Conservation (phyloP, 805 yeast genomes). For the Yamadazyma olivae region DNA sequence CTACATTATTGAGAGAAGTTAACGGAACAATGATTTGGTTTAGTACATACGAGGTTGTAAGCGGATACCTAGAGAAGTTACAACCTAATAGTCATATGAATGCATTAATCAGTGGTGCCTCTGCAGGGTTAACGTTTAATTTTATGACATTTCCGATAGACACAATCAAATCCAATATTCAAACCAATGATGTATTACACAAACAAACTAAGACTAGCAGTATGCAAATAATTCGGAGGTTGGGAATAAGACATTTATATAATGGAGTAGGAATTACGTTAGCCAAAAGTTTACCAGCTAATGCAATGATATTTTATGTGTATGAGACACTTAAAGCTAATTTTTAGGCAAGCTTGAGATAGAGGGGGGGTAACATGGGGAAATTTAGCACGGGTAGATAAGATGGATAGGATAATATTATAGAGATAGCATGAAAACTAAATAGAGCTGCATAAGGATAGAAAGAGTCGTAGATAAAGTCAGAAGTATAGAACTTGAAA, state of each 20-base stretch:
- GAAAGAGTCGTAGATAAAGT: too few relatives aligned
- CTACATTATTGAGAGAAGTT: constrained; percentile 78
- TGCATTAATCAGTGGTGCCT: constrained; percentile 73
- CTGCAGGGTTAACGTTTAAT: constrained; percentile 83
- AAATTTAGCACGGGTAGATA: too few relatives aligned
- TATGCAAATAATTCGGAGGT: constrained; percentile 29
- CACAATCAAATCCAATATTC: constrained; percentile 84
- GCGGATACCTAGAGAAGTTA: constrained; percentile 29
- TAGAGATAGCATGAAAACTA: too few relatives aligned
- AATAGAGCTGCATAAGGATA: too few relatives aligned
- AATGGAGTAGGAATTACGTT: constrained; percentile 84
- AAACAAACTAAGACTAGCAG: constrained; percentile 2
- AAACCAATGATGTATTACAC: constrained; percentile 46
- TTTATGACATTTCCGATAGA: constrained; percentile 84
- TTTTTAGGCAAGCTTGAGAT: too few relatives aligned
- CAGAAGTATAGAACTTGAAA: too few relatives aligned
- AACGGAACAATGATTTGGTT: constrained; percentile 95
- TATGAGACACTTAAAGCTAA: constrained; percentile 60
- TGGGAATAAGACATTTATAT: constrained; percentile 71
- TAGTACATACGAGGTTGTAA: constrained; percentile 72
- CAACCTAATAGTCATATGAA: constrained; percentile 44
- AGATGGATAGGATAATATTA: too few relatives aligned
- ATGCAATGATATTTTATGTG: constrained; percentile 78
- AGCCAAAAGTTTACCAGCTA: constrained; percentile 82
- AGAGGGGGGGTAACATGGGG: too few relatives aligned